Conservation (phyloP, 345 rosid species). For the Aethionema arabicum region DNA sequence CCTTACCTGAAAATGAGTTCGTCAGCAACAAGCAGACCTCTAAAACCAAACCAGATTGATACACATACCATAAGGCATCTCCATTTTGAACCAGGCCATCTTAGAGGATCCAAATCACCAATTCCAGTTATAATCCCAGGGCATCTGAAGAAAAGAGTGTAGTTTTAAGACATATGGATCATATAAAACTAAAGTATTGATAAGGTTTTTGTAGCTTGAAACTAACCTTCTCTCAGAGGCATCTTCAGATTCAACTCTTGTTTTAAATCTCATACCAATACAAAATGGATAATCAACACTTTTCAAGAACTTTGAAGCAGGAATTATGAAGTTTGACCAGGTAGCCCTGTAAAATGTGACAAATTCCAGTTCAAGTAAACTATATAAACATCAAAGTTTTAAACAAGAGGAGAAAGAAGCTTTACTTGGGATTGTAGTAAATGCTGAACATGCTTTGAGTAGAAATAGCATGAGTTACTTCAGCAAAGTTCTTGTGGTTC, state of each 20-base stretch:
- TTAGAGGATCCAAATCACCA: slow-evolving; percentile 77
- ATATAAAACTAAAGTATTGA: not conserved
- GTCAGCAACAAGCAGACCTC: slow-evolving; percentile 3
- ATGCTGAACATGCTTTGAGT: slow-evolving; percentile 59
- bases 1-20: slow-evolving; percentile 56
- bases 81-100: slow-evolving; percentile 99
- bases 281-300: slow-evolving; percentile 63
- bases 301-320: slow-evolving; percentile 68
- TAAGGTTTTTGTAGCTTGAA: slow-evolving; percentile 7
- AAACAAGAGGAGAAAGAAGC: no score
- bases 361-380: not conserved
- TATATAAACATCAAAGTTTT: not conserved
- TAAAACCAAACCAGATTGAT: slow-evolving; percentile 11
- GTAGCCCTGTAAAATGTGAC: slow-evolving; percentile 48
- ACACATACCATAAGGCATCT: slow-evolving; percentile 70
- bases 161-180: not conserved
- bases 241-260: slow-evolving; percentile 86
- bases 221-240: slow-evolving; percentile 84
- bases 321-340: slow-evolving; percentile 73
- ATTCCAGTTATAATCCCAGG: slow-evolving; percentile 77
- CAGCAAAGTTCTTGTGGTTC: slow-evolving; percentile 56
- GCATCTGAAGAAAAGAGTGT: slow-evolving; percentile 47
- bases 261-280: slow-evolving; percentile 87
- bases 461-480: slow-evolving; percentile 72
- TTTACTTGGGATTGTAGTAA: slow-evolving; percentile 91